Evolutionary conservation across 768 basidiomycete species (phyloP), one percentile per base, ranked within the genome.

Genomic region (Cytidiella melzeri): DNA sequence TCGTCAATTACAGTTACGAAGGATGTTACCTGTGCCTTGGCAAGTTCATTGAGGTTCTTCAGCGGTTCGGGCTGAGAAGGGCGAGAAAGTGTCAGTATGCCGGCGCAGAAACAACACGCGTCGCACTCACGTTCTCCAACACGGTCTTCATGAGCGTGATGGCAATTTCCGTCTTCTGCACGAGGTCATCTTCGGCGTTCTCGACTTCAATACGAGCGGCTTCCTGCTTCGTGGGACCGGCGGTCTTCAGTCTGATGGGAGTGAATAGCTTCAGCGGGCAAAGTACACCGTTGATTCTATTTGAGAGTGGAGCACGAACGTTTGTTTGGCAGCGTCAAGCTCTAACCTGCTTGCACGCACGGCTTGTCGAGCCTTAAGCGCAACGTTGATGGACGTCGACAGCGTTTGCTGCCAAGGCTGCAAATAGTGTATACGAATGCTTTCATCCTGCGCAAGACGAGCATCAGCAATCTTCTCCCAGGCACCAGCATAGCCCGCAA

Each of bases 111-210:
- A 23, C 34, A 4, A 6, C 47, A 50, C 38, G 20, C 19, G 3
- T 12, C 13, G 10, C 6, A 73, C 87, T 47, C 55, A 96, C 94
- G 68, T 97, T 97, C 60, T 98, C 95, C 34, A 99, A 76, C 13
- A 98, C 95, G n/a, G 90, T 87, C 75, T 95, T 95, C 93, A 96
- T 95, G 39, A 92, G 77, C 2, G 87, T 89, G 59, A 96, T 96
- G 1, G 94, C 95, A 25, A 94, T 87, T 67, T 99, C 96, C 20
- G 96, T 99, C 75, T 92, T 92, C 65, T 94, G 93, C 4, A 98
- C 96, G 26, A 98, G 80, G 67, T 94, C 92, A 64, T 99, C 96
- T 59, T 92, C 89, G 7, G 89, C 88, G 54, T 92, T 92, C 77
- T 92, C 89, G 9, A 92, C 88, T 57, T 94, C 91, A 19, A 96